These are phyloP conservation scores for Chalaropsis thielavioides DNA, from an alignment of 2,329 filamentous ascomycete species.

Conservation along the genomic window DNA sequence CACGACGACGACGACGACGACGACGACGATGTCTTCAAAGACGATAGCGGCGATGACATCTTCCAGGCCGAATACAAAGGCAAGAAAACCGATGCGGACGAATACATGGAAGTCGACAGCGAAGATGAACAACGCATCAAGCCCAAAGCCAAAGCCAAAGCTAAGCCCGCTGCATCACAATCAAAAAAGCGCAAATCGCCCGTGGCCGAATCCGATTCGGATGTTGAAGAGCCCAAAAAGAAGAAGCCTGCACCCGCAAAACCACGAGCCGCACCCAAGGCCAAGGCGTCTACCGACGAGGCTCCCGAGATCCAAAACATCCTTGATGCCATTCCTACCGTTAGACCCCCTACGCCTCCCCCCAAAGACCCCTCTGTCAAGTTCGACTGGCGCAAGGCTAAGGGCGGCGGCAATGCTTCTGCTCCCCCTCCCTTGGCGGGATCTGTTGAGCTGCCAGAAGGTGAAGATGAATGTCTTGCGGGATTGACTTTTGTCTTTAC, in stretches of 20 bases:
- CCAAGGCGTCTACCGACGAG: slow-evolving; percentile 55
- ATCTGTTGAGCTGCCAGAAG: slow-evolving; percentile 59
- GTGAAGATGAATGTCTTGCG: slow-evolving; percentile 75
- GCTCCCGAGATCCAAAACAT: slow-evolving; percentile 62
- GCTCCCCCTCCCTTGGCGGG: slow-evolving; percentile 47
- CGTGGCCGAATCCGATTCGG: slow-evolving; percentile 38
- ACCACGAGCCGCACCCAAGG: slow-evolving; percentile 39
- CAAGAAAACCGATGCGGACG: slow-evolving; percentile 52
- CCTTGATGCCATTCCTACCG: slow-evolving; percentile 70
- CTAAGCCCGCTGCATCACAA: slow-evolving; percentile 23
- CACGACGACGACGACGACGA: slow-evolving; percentile 31
- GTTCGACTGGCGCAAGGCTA: slow-evolving; percentile 61
- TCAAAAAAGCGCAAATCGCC: slow-evolving; percentile 46
- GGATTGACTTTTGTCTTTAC: slow-evolving; percentile 94
- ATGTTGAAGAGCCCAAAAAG: slow-evolving; percentile 46
- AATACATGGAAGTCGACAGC: slow-evolving; percentile 58
- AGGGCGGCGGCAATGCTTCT: slow-evolving; percentile 44
- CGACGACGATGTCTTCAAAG: slow-evolving; percentile 44
- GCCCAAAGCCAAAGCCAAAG: slow-evolving; percentile 25
- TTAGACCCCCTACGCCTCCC: slow-evolving; percentile 73
- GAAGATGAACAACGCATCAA: slow-evolving; percentile 44
- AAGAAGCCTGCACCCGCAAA: slow-evolving; percentile 47
- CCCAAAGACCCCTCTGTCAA: slow-evolving; percentile 54
- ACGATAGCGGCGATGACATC: slow-evolving; percentile 68
- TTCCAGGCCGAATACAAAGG: slow-evolving; percentile 57